These are phyloP conservation scores for Melaleuca quinquenervia DNA, from an alignment of 345 rosid genomes.

Conservation along the genomic window DNA sequence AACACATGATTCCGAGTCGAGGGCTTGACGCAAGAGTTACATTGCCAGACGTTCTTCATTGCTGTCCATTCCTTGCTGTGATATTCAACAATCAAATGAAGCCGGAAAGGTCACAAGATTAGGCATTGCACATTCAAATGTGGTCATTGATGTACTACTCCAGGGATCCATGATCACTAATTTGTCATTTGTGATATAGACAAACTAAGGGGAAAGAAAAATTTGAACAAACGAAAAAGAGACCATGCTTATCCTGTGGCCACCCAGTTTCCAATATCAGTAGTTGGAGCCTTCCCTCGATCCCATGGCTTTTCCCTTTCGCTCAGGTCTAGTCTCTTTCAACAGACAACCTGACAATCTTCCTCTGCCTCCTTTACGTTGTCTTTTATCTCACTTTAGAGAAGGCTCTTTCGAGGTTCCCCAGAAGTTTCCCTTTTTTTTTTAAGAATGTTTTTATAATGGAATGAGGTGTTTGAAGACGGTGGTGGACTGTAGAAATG, in stretches of 20 bases:
- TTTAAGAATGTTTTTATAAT: neutral
- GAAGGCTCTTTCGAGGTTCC: neutral
- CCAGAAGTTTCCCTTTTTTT: neutral
- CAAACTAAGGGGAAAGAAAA: neutral
- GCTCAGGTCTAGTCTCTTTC: neutral
- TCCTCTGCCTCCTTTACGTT: neutral
- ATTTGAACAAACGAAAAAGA: neutral
- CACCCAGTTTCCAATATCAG: neutral
- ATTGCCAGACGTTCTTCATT: neutral
- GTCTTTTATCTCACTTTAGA: neutral
- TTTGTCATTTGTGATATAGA: neutral
- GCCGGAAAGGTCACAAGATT: too few species aligned
- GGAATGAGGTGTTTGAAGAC: neutral
- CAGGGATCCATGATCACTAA: neutral
- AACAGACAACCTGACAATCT: neutral
- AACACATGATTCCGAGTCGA: neutral
- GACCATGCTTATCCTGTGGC: neutral
- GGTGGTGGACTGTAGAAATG: neutral
- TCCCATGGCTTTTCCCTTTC: neutral
- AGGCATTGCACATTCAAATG: neutral
- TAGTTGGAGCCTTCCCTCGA: neutral
- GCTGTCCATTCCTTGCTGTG: neutral
- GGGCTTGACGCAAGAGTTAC: neutral
- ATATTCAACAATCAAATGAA: neutral
- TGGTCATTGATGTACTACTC: neutral